Base-by-base conservation (phyloP, 23 red algal species). In the Cyanidium caldarium region DNA sequence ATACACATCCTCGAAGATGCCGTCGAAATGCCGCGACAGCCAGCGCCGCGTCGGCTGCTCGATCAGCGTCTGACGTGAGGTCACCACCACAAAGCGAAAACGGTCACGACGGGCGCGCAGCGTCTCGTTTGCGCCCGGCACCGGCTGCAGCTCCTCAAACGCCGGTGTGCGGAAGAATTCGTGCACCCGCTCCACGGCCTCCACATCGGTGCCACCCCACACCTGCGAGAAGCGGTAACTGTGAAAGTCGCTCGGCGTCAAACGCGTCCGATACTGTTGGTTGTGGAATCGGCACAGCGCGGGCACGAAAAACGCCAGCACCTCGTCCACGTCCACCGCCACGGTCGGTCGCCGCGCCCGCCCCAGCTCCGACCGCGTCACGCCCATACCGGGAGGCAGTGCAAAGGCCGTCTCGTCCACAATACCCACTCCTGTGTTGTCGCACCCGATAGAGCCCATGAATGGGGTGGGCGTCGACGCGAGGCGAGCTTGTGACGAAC, bases 181-280 rank as follows among this genome's bases (percentile, higher is more conserved):
- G 19, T 94, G 57, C 25, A 94, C 87, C 35, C 73, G 79, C 37
- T 45, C 57, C 17, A 68, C 69, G 7, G 81, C 77, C 29, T 85
- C 71, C 38, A 17, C 68, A 43, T 94, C 81, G 40, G 77, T 73
- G 20, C 87, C 87, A 38, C 87, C 87, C 87, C 87, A 94, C 10
- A 85, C 80, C 65, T 93, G 33, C 14, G 23, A 31, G 39, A 73
- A 80, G 12, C 33, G 37, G 58, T 93, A 73, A 30, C 38, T 71
- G 0, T 2, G 23, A 34, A 72, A 86, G 65, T 36, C 39, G 0
- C n/a, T 28, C 10, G 51, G 7, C 31, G 7, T 7, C 13, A 61
- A 28, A 16, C 23, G 10, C 51, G 51, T 61, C 21, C 51, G n/a
- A 28, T 61, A 61, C 51, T 28, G 51, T 25, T 61, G 7, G 51